Percentiles rank a stretch among this genome's conserved stretches.
phyloP scores from a whole-genome alignment of 2,329 filamentous ascomycete species.

The Aspergillus carbonarius region DNA sequence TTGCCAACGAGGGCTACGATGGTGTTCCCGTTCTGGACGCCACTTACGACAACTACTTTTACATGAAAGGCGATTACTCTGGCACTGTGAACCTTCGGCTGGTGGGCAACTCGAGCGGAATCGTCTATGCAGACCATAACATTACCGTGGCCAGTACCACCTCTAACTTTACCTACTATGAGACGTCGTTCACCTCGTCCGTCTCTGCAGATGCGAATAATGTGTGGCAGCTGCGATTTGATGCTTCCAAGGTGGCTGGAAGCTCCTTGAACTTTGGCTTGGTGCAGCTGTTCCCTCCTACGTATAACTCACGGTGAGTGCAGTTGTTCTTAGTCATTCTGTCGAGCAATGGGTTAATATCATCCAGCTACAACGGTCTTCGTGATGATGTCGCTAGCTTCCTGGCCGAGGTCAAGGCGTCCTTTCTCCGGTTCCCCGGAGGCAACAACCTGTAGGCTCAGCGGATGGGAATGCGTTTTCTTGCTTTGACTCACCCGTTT shows the following conservation, averaged over 20 bases:
- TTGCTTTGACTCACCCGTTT: background rate
- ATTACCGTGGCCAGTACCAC: conserved; percentile 25
- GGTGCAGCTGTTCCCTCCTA: conserved; percentile 29
- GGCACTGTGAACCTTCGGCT: conserved; percentile 28
- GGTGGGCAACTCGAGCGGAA: conserved; percentile 24
- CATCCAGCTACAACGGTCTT: conserved; percentile 51
- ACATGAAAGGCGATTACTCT: conserved; percentile 31
- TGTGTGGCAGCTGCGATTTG: conserved; percentile 31
- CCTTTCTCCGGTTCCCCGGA: conserved; percentile 64
- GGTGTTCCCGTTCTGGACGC: conserved; percentile 29
- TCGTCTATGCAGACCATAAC: conserved; percentile 27
- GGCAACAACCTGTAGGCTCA: conserved; percentile 57
- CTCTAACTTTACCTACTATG: conserved; percentile 20
- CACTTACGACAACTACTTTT: conserved; percentile 34
- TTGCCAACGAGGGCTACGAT: conserved; percentile 47
- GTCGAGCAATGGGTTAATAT: background rate
- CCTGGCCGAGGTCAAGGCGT: conserved; percentile 54
- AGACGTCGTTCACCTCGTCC: conserved; percentile 25
- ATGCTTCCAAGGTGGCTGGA: conserved; percentile 22
- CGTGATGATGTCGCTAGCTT: conserved; percentile 56
- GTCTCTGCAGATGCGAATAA: conserved; percentile 25
- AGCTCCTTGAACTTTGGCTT: conserved; percentile 26
- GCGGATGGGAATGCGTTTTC: background rate
- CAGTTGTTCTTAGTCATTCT: background rate
- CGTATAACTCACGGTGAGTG: conserved; percentile 20